These are phyloP conservation scores for Violaceomyces palustris DNA, from an alignment of 1,284 basidiomycete species.

Conservation along the genomic window DNA sequence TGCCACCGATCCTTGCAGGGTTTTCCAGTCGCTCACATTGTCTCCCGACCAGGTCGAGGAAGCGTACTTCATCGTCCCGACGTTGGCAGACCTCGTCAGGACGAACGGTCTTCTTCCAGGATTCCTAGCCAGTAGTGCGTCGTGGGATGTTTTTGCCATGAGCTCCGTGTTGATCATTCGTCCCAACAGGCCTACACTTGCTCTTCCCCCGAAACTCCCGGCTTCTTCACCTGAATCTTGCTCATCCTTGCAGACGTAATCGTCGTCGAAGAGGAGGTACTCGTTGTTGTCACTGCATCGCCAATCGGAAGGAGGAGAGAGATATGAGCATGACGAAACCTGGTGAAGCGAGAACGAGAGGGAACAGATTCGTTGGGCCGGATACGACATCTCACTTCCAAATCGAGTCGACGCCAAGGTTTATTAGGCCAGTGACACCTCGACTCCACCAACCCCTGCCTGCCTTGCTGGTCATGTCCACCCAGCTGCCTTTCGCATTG, in stretches of 20 bases:
- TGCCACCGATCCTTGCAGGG: conserved; percentile 53
- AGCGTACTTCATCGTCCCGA: conserved; percentile 55
- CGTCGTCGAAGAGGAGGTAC: conserved; percentile 54
- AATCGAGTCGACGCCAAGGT: conserved; percentile 54
- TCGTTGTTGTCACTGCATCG: conserved; percentile 56
- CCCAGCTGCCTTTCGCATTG: conserved; percentile 54
- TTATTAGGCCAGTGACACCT: conserved; percentile 53
- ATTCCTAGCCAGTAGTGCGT: conserved; percentile 44
- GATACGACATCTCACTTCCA: conserved; percentile 52
- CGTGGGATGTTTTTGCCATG: conserved; percentile 53
- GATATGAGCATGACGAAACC: too few species aligned
- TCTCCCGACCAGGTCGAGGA: conserved; percentile 55
- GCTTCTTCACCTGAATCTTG: conserved; percentile 4
- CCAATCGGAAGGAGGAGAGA: too few species aligned
- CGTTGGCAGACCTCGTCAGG: conserved; percentile 55
- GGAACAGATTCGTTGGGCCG: too few species aligned
- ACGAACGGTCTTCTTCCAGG: conserved; percentile 53
- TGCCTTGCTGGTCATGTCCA: conserved; percentile 54
- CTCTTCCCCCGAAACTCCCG: conserved; percentile 17
- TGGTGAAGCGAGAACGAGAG: too few species aligned
- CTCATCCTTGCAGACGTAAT: conserved; percentile 45
- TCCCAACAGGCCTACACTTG: conserved; percentile 52
- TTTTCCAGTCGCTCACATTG: conserved; percentile 55
- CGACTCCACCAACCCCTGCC: conserved; percentile 55
- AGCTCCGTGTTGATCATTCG: conserved; percentile 55